Evolutionary conservation across 768 basidiomycete species (phyloP).

Genomic region (Pulveroboletus ravenelii): DNA sequence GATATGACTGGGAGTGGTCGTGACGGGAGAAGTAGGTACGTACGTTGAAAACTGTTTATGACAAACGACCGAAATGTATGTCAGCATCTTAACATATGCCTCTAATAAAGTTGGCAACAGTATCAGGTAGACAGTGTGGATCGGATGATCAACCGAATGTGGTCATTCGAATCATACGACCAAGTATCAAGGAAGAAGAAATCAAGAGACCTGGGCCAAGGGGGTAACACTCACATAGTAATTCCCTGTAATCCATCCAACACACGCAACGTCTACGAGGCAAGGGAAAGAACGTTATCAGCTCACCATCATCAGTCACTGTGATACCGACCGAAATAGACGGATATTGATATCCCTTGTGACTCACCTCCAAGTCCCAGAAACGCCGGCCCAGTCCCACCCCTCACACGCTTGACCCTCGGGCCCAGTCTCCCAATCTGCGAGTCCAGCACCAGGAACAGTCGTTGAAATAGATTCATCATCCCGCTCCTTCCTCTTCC

Average conservation of each 20-base stretch:
- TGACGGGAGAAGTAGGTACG: not conserved
- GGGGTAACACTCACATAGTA: conserved; percentile 39
- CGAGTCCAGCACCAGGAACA: not conserved
- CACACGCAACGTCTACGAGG: conserved; percentile 46
- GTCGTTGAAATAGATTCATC: not conserved
- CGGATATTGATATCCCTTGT: not conserved
- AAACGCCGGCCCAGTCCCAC: conserved; percentile 59
- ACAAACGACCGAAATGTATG: not conserved
- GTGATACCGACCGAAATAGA: not conserved
- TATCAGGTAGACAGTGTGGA: too few relatives aligned
- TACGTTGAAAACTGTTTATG: conserved; percentile 23
- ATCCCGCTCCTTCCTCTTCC: conserved; percentile 16
- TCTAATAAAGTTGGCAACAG: not conserved
- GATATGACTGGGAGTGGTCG: not conserved
- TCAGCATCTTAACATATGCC: not conserved
- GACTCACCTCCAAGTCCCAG: conserved; percentile 50
- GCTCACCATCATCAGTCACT: not conserved
- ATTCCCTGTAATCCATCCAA: conserved; percentile 55
- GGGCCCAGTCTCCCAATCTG: conserved; percentile 21
- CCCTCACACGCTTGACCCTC: conserved; percentile 32
- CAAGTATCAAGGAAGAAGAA: not conserved
- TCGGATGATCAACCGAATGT: not conserved
- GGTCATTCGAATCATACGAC: not conserved
- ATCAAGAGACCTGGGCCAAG: not conserved
- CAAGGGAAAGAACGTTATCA: conserved; percentile 1